Evolutionary conservation across 2,329 filamentous ascomycete species (phyloP), one percentile per base, ranked within the genome.

Genomic region (Penicillium sp.): DNA sequence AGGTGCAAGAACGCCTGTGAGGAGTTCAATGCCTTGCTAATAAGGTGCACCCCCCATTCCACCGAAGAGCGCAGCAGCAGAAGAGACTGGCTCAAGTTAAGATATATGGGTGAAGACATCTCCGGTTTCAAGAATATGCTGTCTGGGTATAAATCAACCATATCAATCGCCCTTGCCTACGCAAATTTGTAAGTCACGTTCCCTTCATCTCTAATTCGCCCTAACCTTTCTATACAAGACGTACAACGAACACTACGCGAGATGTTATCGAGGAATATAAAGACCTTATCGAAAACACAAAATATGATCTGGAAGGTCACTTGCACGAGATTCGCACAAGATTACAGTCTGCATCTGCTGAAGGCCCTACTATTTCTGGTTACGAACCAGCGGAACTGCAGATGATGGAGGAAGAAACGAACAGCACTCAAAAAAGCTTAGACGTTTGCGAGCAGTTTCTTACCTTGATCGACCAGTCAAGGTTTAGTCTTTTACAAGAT

Each of bases 31-130:
- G 15, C 8, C 13, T 26, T 41, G 4, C 35, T 41, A 6, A 18
- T 18, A 16, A 29, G 16, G 31, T 41, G 25, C 14, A 30, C 38
- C 5, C n/a, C 26, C 11, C 32, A 32, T 20, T 41, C 32, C 2
- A 35, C 26, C 3, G 18, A 35, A 7, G 19, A 41, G 18, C 25
- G 28, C 11, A 26, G 19, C 21, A 38, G 35, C 11, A 38, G 11
- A 18, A 30, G 35, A 13, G 35, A 38, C 28, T 38, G 27, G 32
- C 27, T 30, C 32, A 41, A 27, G 11, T 14, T 41, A 10, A 21
- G 38, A 14, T 41, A 41, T 23, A 41, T 41, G 26, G 38, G 38
- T 14, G 38, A 35, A 11, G 38, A 41, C 15, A 36, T 41, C 21
- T 30, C 27, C n/a, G 26, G 38, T n/a, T 41, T 41, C 13, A 31